Percentiles rank a stretch among this genome's conserved stretches.
Conservation (phyloP, 1,284 basidiomycete species). For the Ganoderma lucidum region DNA sequence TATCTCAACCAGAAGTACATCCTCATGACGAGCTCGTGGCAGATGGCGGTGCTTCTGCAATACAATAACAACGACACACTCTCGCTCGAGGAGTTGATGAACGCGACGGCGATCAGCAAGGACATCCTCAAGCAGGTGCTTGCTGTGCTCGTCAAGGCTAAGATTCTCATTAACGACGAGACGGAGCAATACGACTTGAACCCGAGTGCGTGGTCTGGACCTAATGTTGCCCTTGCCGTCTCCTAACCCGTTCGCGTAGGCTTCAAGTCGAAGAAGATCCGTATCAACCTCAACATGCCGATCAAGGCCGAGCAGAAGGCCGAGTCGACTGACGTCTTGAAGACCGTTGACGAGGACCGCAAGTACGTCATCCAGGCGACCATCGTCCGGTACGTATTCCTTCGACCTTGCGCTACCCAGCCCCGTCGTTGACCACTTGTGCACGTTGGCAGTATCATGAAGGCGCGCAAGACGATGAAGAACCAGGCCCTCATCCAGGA, state of each 20-base stretch:
- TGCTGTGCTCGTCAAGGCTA: conserved; percentile 87
- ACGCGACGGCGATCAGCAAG: conserved; percentile 87
- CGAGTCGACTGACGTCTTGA: conserved; percentile 90
- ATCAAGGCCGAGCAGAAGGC: conserved; percentile 96
- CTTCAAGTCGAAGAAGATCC: conserved; percentile 98
- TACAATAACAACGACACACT: conserved; percentile 93
- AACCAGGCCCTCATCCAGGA: conserved; percentile 95
- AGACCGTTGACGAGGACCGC: conserved; percentile 97
- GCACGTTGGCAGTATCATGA: conserved; percentile 82
- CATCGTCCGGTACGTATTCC: conserved; percentile 82
- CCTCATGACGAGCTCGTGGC: conserved; percentile 94
- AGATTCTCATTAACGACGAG: conserved; percentile 88
- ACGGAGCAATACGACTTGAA: conserved; percentile 93
- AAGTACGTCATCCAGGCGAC: conserved; percentile 98
- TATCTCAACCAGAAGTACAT: conserved; percentile 96
- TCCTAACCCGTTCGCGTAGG: conserved; percentile 50
- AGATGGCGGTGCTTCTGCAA: conserved; percentile 93
- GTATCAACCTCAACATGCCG: conserved; percentile 92
- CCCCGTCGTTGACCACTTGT: not conserved
- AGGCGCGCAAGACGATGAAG: conserved; percentile 97
- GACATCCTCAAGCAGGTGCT: conserved; percentile 89
- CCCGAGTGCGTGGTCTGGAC: conserved; percentile 65
- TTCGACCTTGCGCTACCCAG: not conserved
- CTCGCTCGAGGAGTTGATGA: conserved; percentile 81
- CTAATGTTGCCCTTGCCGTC: not conserved